Evolutionary conservation across 352 stramenopile genomes (phyloP).

Genomic region (Globisporangium rhizosaccharum): DNA sequence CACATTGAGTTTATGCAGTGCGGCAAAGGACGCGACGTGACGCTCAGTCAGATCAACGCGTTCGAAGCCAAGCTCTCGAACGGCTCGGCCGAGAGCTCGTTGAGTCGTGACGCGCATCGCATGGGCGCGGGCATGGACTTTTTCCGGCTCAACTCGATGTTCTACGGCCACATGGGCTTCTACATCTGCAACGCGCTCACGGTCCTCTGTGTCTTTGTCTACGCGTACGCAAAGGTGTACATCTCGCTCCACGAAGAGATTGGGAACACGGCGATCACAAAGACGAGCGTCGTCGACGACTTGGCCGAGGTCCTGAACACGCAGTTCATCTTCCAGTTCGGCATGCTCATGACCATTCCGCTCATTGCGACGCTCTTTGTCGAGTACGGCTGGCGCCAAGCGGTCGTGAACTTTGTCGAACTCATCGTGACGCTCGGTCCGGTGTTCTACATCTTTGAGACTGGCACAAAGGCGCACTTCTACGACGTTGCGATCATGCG

Average conservation of each 20-base stretch:
- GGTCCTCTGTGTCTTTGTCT: conserved; percentile 78
- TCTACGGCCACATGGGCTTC: conserved; percentile 87
- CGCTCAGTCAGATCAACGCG: conserved; percentile 80
- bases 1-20: conserved; percentile 88
- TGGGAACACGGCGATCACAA: conserved; percentile 68
- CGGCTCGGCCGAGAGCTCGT: conserved; percentile 70
- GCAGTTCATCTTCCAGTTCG: conserved; percentile 87
- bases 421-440: conserved; percentile 76
- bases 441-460: conserved; percentile 88
- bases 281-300: conserved; percentile 65
- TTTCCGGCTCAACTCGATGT: conserved; percentile 87
- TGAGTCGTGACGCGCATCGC: conserved; percentile 75
- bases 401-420: conserved; percentile 76
- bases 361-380: conserved; percentile 80
- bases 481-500: conserved; percentile 86
- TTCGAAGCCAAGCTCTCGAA: conserved; percentile 87
- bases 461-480: conserved; percentile 80
- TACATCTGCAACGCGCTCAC: conserved; percentile 85
- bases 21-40: conserved; percentile 85
- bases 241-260: conserved; percentile 75
- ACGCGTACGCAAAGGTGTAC: conserved; percentile 83
- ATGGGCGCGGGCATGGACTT: conserved; percentile 86
- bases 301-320: conserved; percentile 78
- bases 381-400: conserved; percentile 80
- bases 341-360: conserved; percentile 85